phyloP scores from a whole-genome alignment of 768 basidiomycete genomes.

The Pulveroboletus ravenelii region DNA sequence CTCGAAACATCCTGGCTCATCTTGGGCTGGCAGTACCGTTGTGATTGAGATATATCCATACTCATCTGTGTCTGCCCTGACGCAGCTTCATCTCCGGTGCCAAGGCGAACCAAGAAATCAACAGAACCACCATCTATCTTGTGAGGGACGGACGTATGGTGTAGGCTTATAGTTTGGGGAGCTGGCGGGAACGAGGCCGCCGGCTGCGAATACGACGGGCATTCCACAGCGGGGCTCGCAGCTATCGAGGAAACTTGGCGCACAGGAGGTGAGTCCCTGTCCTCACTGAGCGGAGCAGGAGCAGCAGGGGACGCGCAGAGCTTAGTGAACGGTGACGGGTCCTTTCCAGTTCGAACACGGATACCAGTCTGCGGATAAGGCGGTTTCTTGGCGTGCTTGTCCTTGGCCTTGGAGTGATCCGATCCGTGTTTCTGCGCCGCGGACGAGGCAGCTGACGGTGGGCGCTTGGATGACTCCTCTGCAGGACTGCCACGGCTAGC shows the following conservation, averaged over 20 bases:
- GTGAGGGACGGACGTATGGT: slow-evolving; percentile 5
- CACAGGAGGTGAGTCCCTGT: slow-evolving; percentile 5
- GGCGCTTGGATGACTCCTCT: slow-evolving; percentile 15
- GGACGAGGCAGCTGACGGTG: slow-evolving; percentile 4
- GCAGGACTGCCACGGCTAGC: not conserved
- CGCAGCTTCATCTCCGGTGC: slow-evolving; percentile 13
- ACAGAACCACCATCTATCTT: slow-evolving; percentile 14
- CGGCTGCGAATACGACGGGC: slow-evolving; percentile 10
- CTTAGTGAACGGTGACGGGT: slow-evolving; percentile 20
- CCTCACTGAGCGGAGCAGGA: slow-evolving; percentile 11
- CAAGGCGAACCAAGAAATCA: slow-evolving; percentile 26
- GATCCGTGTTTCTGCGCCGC: slow-evolving; percentile 10
- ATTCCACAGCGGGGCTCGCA: slow-evolving; percentile 10
- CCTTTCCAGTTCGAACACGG: slow-evolving; percentile 41
- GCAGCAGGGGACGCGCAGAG: slow-evolving; percentile 1
- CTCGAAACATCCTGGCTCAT: slow-evolving; percentile 7
- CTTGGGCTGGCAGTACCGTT: slow-evolving; percentile 11
- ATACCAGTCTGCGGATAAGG: slow-evolving; percentile 43
- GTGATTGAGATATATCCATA: slow-evolving; percentile 15
- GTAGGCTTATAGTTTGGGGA: slow-evolving; percentile 2
- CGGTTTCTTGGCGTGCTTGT: slow-evolving; percentile 40
- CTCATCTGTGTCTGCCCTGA: slow-evolving; percentile 11
- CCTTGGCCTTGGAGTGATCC: slow-evolving; percentile 30
- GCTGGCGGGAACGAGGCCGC: slow-evolving; percentile 9
- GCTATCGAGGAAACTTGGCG: slow-evolving; percentile 11